These are phyloP conservation scores for Amesomyces nigricolor DNA, from an alignment of 2,329 filamentous ascomycete genomes.

Conservation along the genomic window DNA sequence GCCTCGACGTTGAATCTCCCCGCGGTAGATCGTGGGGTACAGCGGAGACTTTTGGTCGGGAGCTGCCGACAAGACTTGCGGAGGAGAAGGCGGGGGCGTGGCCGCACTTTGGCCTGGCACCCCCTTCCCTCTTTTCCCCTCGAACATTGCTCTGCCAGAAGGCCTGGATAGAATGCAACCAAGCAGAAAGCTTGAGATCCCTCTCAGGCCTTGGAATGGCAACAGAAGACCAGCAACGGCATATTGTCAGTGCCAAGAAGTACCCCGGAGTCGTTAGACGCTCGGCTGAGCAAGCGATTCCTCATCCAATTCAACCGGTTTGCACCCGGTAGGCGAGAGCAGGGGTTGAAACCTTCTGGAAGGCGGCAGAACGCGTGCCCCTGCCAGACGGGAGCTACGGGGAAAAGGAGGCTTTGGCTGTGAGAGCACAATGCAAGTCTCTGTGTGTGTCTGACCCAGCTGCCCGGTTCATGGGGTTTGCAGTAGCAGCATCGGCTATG, in stretches of 20 bases:
- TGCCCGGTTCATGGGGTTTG: too few species aligned
- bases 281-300: conserved; percentile 12
- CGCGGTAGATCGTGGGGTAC: conserved; percentile 16
- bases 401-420: conserved; percentile 10
- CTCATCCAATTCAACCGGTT: not conserved
- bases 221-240: conserved; percentile 5
- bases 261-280: conserved; percentile 5
- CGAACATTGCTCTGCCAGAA: too few species aligned
- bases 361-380: conserved; percentile 5
- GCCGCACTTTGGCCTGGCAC: too few species aligned
- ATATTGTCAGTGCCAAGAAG: not conserved
- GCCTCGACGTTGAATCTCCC: conserved; percentile 15
- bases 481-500: not conserved
- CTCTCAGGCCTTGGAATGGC: not conserved
- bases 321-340: not conserved
- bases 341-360: conserved; percentile 17
- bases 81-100: not conserved
- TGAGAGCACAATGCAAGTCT: too few species aligned
- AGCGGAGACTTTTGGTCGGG: conserved; percentile 25
- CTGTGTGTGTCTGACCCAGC: too few species aligned
- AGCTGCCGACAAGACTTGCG: conserved; percentile 24
- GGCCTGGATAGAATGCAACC: too few species aligned
- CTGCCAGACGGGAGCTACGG: conserved; percentile 19
- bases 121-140: too few species aligned
- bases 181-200: too few species aligned